These are phyloP conservation scores for Arbutus unedo DNA, from an alignment of 148 eudicot genomes.

Conservation along the genomic window DNA sequence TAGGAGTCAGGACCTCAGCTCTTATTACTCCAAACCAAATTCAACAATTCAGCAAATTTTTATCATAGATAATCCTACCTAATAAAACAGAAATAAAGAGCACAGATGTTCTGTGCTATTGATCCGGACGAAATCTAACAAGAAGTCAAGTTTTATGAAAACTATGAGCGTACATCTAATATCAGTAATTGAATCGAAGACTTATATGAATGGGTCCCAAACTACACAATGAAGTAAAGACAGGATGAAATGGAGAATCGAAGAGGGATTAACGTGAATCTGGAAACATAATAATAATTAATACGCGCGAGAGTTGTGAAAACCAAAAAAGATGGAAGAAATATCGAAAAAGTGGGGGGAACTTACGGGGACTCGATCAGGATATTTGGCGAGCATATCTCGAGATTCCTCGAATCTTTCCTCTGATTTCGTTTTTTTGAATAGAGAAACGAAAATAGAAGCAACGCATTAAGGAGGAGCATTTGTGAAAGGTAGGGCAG, in stretches of 20 bases:
- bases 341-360: not conserved
- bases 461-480: not conserved
- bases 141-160: not conserved
- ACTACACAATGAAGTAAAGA: not conserved
- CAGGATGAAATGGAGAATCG: not conserved
- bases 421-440: conserved; percentile 33
- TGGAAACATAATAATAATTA: no score
- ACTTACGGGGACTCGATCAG: conserved; percentile 78
- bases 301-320: no score
- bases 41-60: not conserved
- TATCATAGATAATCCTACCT: not conserved
- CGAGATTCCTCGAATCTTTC: conserved; percentile 61
- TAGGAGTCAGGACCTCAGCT: not conserved
- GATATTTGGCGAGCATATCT: conserved; percentile 78
- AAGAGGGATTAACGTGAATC: not conserved
- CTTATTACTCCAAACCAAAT: not conserved
- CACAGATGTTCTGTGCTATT: not conserved
- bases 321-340: not conserved
- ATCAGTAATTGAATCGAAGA: not conserved
- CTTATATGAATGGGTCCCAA: not conserved
- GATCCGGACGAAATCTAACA: not conserved
- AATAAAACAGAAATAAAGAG: not conserved
- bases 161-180: not conserved
- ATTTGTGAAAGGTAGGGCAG: no score
- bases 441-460: not conserved